Evolutionary conservation across 805 yeast species (phyloP).

Genomic region (Monosporozyma aerobia): DNA sequence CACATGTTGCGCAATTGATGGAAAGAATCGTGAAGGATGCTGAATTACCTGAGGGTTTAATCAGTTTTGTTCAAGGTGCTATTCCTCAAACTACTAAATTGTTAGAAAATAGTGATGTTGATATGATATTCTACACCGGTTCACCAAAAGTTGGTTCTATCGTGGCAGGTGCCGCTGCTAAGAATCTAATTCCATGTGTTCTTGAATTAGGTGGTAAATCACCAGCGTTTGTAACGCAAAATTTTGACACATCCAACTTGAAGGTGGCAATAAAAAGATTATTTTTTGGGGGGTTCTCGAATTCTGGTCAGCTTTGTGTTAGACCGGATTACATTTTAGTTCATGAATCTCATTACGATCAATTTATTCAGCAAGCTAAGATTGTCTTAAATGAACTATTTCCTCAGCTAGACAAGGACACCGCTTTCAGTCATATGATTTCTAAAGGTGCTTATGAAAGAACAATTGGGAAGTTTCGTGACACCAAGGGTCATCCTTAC

Average conservation of each 20-base stretch:
- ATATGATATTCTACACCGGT: constrained; percentile 83
- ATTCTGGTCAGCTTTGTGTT: constrained; percentile 87
- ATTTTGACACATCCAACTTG: constrained; percentile 37
- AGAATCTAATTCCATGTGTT: constrained; percentile 67
- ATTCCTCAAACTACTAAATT: constrained; percentile 51
- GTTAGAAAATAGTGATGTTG: constrained; percentile 52
- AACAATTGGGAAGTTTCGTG: constrained; percentile 35
- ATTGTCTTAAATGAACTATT: constrained; percentile 38
- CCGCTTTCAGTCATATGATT: constrained; percentile 54
- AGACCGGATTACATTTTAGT: constrained; percentile 77
- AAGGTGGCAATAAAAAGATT: constrained; percentile 48
- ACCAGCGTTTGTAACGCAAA: constrained; percentile 62
- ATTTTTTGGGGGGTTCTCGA: constrained; percentile 68
- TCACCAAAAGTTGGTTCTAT: constrained; percentile 65
- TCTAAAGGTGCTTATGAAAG: constrained; percentile 45
- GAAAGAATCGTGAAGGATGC: constrained; percentile 45
- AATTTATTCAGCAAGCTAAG: constrained; percentile 36
- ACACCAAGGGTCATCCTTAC: constrained; percentile 39
- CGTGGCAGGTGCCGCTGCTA: constrained; percentile 75
- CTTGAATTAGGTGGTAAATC: constrained; percentile 91
- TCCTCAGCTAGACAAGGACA: constrained; percentile 30
- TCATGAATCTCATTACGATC: constrained; percentile 47
- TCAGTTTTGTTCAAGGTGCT: constrained; percentile 66
- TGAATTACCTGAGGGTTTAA: constrained; percentile 42
- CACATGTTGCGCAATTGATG: constrained; percentile 48